phyloP scores from a whole-genome alignment of 2,329 filamentous ascomycete genomes.

The Colletotrichum sp. region DNA sequence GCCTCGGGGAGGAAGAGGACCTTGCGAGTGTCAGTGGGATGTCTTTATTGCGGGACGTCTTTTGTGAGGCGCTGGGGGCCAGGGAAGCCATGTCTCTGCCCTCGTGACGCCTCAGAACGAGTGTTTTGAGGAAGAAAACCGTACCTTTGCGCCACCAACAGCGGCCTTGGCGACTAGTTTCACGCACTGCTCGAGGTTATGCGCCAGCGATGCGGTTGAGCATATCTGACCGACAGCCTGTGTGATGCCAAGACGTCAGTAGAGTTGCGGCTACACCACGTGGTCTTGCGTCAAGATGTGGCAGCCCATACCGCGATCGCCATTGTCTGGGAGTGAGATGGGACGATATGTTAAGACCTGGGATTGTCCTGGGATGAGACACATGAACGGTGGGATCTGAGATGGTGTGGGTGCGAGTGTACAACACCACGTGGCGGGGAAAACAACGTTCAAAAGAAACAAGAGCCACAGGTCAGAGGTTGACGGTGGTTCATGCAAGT shows the following conservation, averaged over 20 bases:
- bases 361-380: neutral
- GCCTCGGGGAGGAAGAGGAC: slow-evolving; percentile 93
- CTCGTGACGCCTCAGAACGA: neutral
- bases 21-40: slow-evolving; percentile 37
- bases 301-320: slow-evolving; percentile 29
- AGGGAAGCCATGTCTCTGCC: neutral
- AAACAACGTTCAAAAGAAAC: no score
- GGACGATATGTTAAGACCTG: neutral
- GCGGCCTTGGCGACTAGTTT: slow-evolving; percentile 75
- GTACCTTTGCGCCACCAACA: slow-evolving; percentile 77
- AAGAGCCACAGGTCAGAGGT: neutral
- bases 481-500: neutral
- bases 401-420: neutral
- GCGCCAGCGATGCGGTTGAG: slow-evolving; percentile 77
- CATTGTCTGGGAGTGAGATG: slow-evolving; percentile 23
- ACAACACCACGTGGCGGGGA: neutral
- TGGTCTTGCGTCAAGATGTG: neutral
- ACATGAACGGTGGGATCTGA: neutral
- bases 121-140: slow-evolving; percentile 1
- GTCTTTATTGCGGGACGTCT: neutral
- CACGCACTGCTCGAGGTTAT: slow-evolving; percentile 83
- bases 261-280: neutral
- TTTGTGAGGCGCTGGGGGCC: neutral
- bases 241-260: neutral
- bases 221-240: slow-evolving; percentile 91